Evolutionary conservation across 1,284 basidiomycete genomes (phyloP), one percentile per base, ranked within the genome.

Genomic region (Fomes fomentarius): DNA sequence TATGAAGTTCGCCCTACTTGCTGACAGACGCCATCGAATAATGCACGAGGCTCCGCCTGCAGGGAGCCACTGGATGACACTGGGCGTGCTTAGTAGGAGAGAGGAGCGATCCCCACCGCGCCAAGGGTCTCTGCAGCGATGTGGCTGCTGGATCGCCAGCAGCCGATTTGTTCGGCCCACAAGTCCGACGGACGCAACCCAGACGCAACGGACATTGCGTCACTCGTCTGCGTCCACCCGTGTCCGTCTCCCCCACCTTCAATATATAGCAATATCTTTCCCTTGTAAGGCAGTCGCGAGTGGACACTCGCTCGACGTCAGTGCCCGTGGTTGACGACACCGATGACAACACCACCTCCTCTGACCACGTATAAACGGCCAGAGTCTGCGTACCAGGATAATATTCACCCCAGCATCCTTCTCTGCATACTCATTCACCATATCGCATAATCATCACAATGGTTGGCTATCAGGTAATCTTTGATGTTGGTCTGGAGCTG

Each of bases 381-480:
- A 17, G 30, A 10, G 31, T 15, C 4, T 10, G 17, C 4, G 31
- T 35, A 43, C 30, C 15, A 39, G 21, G 8, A 17, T 19, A 22
- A 33, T n/a, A 11, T 19, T 52, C 21, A 7, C 28, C 11, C 43
- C 22, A 33, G 31, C 8, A 15, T 38, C n/a, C 8, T 22, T 25
- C 15, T 17, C 35, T 26, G 22, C 34, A 26, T 15, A 34, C 15
- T 34, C 24, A 38, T 15, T 28, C 21, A 4, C 43, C 28, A 39
- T 11, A 14, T 14, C n/a, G n/a, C n/a, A n/a, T n/a, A 21, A 38
- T 33, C 4, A 24, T 17, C 14, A 34, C 41, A 48, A 54, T 56
- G 59, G 40, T 52, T 48, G 38, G 19, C 21, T 64, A 66, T 55
- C 26, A 63, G 49, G 64, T 63, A 30, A 22, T 31, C n/a, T 30